Conservation (phyloP, 805 yeast genomes). For the Nakazawaea siamensis region DNA sequence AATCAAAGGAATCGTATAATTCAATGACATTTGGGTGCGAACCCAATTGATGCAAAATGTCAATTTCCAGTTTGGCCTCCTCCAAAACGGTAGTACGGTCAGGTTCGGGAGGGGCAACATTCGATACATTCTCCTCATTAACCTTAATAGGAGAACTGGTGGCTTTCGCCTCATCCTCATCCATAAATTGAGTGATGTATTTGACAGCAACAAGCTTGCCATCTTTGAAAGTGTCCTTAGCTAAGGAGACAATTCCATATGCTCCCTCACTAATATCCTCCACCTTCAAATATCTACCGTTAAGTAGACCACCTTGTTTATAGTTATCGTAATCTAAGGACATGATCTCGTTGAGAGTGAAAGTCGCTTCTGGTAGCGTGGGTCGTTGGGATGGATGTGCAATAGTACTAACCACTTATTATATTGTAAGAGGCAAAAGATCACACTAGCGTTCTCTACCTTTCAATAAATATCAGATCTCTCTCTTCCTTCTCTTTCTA, state of each 20-base stretch:
- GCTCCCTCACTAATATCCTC: conserved; percentile 86
- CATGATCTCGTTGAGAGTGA: conserved; percentile 13
- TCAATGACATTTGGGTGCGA: conserved; percentile 38
- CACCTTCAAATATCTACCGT: conserved; percentile 57
- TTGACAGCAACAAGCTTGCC: conserved; percentile 72
- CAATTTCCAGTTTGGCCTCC: conserved; percentile 65
- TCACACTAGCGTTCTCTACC: too few species aligned
- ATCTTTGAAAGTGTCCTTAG: conserved; percentile 50
- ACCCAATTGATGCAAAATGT: conserved; percentile 56
- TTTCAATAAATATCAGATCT: too few species aligned
- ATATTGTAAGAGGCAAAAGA: too few species aligned
- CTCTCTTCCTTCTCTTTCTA: too few species aligned
- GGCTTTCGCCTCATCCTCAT: conserved; percentile 24
- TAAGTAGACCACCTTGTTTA: conserved; percentile 35
- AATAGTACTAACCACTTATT: background rate
- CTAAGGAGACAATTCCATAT: conserved; percentile 85
- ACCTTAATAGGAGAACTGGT: conserved; percentile 5
- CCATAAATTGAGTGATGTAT: conserved; percentile 59
- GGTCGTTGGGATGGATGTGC: background rate
- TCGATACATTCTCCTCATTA: conserved; percentile 3
- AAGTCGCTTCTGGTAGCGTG: background rate
- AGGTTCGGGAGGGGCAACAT: conserved; percentile 10
- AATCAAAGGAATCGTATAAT: conserved; percentile 41
- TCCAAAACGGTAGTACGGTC: conserved; percentile 27
- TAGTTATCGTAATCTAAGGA: conserved; percentile 20